phyloP scores from a whole-genome alignment of 192 early-diverging fungal genomes.

The Entophlyctis luteolus region DNA sequence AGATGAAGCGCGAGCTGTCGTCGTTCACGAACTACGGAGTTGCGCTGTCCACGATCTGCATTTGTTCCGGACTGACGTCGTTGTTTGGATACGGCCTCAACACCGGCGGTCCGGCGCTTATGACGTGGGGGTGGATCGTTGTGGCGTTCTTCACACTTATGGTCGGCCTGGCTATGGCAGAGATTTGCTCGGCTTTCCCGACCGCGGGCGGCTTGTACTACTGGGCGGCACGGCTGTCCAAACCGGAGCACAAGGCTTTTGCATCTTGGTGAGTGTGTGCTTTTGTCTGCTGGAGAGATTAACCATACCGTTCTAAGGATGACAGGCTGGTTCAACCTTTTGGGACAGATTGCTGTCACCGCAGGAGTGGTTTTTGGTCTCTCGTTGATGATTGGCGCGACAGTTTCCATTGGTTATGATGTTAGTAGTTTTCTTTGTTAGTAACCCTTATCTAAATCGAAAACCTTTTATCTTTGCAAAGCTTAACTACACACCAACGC shows the following conservation, averaged over 20 bases:
- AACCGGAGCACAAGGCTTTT: slow-evolving; percentile 26
- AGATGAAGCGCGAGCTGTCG: slow-evolving; percentile 31
- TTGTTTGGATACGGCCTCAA: slow-evolving; percentile 26
- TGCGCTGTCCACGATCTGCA: slow-evolving; percentile 30
- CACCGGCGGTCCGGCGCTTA: slow-evolving; percentile 33
- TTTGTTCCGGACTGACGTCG: slow-evolving; percentile 33
- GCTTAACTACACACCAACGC: slow-evolving; percentile 7
- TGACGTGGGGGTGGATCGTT: slow-evolving; percentile 39
- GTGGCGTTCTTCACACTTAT: slow-evolving; percentile 25
- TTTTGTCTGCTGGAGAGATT: not conserved
- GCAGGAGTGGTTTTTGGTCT: slow-evolving; percentile 21
- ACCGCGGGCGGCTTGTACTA: slow-evolving; percentile 32
- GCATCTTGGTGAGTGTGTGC: slow-evolving; percentile 10
- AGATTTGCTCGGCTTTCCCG: slow-evolving; percentile 39
- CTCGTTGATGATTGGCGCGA: slow-evolving; percentile 18
- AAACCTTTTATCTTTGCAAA: not conserved
- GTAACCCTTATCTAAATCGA: not conserved
- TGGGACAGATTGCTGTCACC: slow-evolving; percentile 34
- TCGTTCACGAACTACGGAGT: slow-evolving; percentile 33
- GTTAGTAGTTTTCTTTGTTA: not conserved
- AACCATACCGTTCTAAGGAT: not conserved
- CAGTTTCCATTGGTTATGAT: slow-evolving; percentile 14
- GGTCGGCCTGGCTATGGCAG: slow-evolving; percentile 32
- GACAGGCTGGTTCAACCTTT: slow-evolving; percentile 36
- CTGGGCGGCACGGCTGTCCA: slow-evolving; percentile 25